A percentile compares a stretch with the other conserved stretches of the same genome.
Conservation (phyloP, 1,284 basidiomycete genomes). For the Irpex lacteus region DNA sequence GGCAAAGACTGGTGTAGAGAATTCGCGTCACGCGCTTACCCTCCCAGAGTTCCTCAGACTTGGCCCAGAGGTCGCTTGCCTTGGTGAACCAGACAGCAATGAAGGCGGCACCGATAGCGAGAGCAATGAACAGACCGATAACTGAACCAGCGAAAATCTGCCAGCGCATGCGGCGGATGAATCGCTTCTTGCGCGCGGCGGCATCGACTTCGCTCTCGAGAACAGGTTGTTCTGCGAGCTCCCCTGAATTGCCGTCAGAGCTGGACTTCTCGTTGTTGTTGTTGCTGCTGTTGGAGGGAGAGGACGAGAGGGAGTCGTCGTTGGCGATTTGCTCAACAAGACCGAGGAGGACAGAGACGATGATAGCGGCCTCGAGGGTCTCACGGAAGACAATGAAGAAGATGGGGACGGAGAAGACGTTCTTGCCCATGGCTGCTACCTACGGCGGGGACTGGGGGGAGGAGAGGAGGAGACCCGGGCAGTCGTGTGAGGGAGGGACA, state of each 20-base stretch:
- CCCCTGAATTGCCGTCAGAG: constrained; percentile 10
- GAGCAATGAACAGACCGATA: constrained; percentile 72
- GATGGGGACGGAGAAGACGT: constrained; percentile 76
- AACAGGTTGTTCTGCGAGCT: constrained; percentile 17
- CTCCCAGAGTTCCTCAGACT: constrained; percentile 77
- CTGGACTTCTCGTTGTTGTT: constrained; percentile 21
- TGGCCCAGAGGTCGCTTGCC: constrained; percentile 68
- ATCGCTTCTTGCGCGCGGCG: constrained; percentile 26
- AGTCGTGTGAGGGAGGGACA: constrained; percentile 3
- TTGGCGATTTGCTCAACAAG: constrained; percentile 78
- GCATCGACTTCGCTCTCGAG: constrained; percentile 24
- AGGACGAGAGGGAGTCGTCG: constrained; percentile 31
- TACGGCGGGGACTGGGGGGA: constrained; percentile 13
- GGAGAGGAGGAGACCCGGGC: constrained; percentile 14
- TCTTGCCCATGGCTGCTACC: constrained; percentile 45
- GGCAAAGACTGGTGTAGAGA: too few species aligned
- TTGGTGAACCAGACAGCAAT: constrained; percentile 82
- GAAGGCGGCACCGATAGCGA: constrained; percentile 76
- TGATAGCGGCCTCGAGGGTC: constrained; percentile 85
- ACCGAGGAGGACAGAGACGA: constrained; percentile 84
- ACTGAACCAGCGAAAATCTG: constrained; percentile 82
- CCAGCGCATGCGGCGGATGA: constrained; percentile 61
- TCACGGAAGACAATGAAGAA: constrained; percentile 92
- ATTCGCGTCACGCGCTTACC: constrained; percentile 28
- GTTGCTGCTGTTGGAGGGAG: constrained; percentile 13